Percentiles rank a stretch among this genome's conserved stretches.
Evolutionary conservation across 2,329 filamentous ascomycete species (phyloP).

Genomic region (Aspergillus texensis): DNA sequence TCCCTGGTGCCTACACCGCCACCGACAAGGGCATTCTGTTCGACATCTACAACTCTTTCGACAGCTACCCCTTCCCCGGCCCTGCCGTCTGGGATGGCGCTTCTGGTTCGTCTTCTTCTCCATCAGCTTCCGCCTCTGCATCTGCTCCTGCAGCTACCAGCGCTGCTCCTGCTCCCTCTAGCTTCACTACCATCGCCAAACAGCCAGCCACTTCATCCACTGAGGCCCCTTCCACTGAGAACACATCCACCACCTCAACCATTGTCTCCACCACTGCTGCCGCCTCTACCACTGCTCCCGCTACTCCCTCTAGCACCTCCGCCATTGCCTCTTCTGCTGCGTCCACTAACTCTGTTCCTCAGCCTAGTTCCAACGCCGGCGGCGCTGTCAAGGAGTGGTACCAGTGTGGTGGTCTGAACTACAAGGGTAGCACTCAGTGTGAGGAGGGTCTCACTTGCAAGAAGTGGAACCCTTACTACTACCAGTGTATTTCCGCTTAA

Average conservation of each 20-base stretch:
- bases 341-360: constrained; percentile 4
- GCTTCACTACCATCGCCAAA: constrained; percentile 8
- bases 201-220: background rate
- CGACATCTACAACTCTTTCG: constrained; percentile 22
- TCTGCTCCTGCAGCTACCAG: constrained; percentile 9
- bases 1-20: constrained; percentile 24
- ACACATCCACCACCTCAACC: constrained; percentile 10
- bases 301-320: constrained; percentile 2
- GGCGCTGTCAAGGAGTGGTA: constrained; percentile 17
- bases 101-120: constrained; percentile 16
- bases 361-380: constrained; percentile 2
- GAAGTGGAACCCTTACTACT: constrained; percentile 27
- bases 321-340: constrained; percentile 6
- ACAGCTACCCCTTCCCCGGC: constrained; percentile 25
- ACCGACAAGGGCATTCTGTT: constrained; percentile 22
- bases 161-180: constrained; percentile 8
- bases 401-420: constrained; percentile 23
- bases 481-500: constrained; percentile 20
- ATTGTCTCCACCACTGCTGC: constrained; percentile 9
- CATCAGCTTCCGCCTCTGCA: constrained; percentile 7
- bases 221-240: background rate
- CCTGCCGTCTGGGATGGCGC: constrained; percentile 25
- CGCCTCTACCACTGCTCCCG: background rate
- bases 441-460: constrained; percentile 22
- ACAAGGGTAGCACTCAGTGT: constrained; percentile 16